Base-by-base conservation (phyloP, 306 rosid genomes). In the Lathyrus sativus region DNA sequence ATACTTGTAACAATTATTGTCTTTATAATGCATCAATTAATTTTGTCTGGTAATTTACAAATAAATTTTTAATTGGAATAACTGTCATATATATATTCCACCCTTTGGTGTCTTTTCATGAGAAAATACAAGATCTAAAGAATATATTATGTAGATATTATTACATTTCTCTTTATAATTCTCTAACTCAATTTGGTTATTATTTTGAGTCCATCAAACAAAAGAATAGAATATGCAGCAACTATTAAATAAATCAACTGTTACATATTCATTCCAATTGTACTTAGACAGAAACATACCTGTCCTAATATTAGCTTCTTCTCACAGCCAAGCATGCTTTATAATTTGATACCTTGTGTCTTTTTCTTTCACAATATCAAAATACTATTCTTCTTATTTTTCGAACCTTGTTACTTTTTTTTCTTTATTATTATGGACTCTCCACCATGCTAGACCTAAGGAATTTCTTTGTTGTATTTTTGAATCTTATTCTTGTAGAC, bases 401-500 rank as follows among this genome's bases (percentile, higher is more conserved):
- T 65, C 64, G 84, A 84, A 89, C 83, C 85, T 87, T 83, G 65
- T 50, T 8, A 44, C 82, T 68, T 68, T 76, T 15, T 13, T 53
- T 7, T 44, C 56, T 70, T 56, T 81, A 76, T 26, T 35, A 7
- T 57, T 83, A 81, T 87, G 92, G 90, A 4, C 81, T 83, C 86
- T 89, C 96, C 96, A 87, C 86, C 82, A 77, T 49, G 62, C 86
- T 79, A 75, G 51, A 71, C 77, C 78, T 75, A 84, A 83, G 81
- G 84, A 77, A 71, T 6, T 56, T 56, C 11, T 56, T 57, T 74
- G 53, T 87, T 71, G 77, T 67, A 81, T 74, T 64, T 60, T 63
- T 86, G 96, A 87, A 90, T 90, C 86, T 81, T 76, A 79, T 87
- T 87, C 88, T 82, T 70, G 69, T 62, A 49, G 31, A 62, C 76